These are phyloP conservation scores for Pochonia chlamydosporia DNA, from an alignment of 2,329 filamentous ascomycete species.

Conservation along the genomic window DNA sequence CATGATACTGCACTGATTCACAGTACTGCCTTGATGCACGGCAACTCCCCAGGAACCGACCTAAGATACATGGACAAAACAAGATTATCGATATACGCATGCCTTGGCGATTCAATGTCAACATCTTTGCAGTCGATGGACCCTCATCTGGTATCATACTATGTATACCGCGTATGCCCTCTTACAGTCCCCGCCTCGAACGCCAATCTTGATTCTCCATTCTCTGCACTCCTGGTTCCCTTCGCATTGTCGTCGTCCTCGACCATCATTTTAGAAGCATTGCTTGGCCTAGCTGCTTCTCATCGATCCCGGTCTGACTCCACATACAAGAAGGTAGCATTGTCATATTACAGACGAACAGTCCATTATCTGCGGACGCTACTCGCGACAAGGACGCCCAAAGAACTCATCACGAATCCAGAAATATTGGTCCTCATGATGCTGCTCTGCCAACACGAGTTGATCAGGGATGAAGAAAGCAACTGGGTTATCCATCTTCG, in stretches of 20 bases:
- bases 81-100: neutral
- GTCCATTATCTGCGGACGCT: neutral
- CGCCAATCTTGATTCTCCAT: neutral
- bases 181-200: neutral
- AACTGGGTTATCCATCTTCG: constrained; percentile 2
- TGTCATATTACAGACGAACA: neutral
- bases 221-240: neutral
- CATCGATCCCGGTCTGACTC: neutral
- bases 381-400: neutral
- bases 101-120: neutral
- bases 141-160: constrained; percentile 1
- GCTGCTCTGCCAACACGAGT: constrained; percentile 2
- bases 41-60: neutral
- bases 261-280: neutral
- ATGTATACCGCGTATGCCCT: neutral
- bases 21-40: no score
- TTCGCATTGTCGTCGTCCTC: constrained; percentile 4
- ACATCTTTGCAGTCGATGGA: neutral
- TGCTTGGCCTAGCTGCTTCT: neutral
- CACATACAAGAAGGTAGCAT: neutral
- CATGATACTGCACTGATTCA: no score
- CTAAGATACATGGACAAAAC: neutral
- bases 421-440: neutral
- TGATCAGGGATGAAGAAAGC: neutral
- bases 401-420: neutral